These are phyloP conservation scores for Aspergillus baeticus DNA, from an alignment of 495 filamentous ascomycete species.

Conservation along the genomic window DNA sequence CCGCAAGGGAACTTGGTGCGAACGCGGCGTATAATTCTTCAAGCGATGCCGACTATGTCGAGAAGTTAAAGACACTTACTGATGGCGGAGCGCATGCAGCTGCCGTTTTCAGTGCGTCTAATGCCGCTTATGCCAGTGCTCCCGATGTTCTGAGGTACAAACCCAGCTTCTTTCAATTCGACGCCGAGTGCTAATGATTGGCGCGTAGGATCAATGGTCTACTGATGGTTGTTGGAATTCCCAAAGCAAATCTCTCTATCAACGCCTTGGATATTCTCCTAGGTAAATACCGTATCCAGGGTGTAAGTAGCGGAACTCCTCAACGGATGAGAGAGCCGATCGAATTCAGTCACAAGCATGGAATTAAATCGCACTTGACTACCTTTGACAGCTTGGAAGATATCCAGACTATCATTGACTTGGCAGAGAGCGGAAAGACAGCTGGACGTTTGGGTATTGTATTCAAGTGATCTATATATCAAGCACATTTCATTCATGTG, in stretches of 20 bases:
- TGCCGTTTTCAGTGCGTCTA: conserved; percentile 12
- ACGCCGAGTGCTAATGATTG: too few relatives aligned
- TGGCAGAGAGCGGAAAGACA: conserved; percentile 11
- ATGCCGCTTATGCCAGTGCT: conserved; percentile 14
- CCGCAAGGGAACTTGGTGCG: conserved; percentile 64
- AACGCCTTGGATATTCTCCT: conserved; percentile 14
- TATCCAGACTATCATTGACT: conserved; percentile 10
- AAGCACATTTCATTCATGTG: too few relatives aligned
- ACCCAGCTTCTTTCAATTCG: too few relatives aligned
- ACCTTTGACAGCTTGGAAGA: conserved; percentile 4
- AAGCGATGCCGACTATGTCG: neutral
- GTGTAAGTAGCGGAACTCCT: conserved; percentile 14
- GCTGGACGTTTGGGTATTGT: conserved; percentile 13
- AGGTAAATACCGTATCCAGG: conserved; percentile 12
- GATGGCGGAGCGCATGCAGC: conserved; percentile 13
- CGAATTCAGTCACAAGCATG: conserved; percentile 17
- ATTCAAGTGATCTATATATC: neutral
- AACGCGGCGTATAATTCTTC: conserved; percentile 16
- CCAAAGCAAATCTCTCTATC: conserved; percentile 10
- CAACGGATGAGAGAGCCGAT: conserved; percentile 15
- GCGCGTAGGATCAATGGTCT: conserved; percentile 11
- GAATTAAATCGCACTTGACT: conserved; percentile 13
- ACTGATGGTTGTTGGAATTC: conserved; percentile 11
- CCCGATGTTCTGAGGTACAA: too few relatives aligned
- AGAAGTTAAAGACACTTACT: neutral